Percentiles rank a stretch among this genome's conserved stretches.
phyloP scores from a whole-genome alignment of 192 early-diverging fungal species.

The Entrophospora sp. region DNA sequence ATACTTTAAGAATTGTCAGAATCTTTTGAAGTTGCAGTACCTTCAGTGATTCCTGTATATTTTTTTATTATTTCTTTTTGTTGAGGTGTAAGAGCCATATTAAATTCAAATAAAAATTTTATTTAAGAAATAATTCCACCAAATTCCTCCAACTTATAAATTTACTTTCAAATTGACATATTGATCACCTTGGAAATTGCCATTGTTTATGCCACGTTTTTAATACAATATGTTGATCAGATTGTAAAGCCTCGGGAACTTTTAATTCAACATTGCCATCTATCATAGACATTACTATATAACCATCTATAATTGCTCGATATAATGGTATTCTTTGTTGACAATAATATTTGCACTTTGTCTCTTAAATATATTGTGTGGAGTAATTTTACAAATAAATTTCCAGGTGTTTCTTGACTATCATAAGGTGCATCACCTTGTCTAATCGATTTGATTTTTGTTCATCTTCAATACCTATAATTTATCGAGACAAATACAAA shows the following conservation, averaged over 20 bases:
- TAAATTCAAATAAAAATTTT: not conserved
- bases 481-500: not conserved
- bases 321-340: constrained; percentile 71
- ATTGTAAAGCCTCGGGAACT: constrained; percentile 81
- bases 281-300: constrained; percentile 77
- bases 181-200: constrained; percentile 73
- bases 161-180: constrained; percentile 78
- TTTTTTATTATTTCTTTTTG: constrained; percentile 56
- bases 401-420: constrained; percentile 66
- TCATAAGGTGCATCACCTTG: constrained; percentile 78
- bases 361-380: constrained; percentile 71
- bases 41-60: constrained; percentile 41
- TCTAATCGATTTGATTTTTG: constrained; percentile 64
- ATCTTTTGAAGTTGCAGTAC: no score
- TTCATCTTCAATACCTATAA: constrained; percentile 69
- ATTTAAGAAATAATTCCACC: no score
- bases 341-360: constrained; percentile 78
- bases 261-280: constrained; percentile 94
- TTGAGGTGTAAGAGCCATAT: constrained; percentile 27
- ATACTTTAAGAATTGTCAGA: no score
- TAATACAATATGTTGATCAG: constrained; percentile 75
- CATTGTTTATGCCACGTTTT: constrained; percentile 68
- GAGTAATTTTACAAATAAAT: constrained; percentile 76
- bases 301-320: constrained; percentile 83
- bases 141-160: constrained; percentile 33